Conservation (phyloP, 345 rosid genomes). For the Gossypium arboreum region DNA sequence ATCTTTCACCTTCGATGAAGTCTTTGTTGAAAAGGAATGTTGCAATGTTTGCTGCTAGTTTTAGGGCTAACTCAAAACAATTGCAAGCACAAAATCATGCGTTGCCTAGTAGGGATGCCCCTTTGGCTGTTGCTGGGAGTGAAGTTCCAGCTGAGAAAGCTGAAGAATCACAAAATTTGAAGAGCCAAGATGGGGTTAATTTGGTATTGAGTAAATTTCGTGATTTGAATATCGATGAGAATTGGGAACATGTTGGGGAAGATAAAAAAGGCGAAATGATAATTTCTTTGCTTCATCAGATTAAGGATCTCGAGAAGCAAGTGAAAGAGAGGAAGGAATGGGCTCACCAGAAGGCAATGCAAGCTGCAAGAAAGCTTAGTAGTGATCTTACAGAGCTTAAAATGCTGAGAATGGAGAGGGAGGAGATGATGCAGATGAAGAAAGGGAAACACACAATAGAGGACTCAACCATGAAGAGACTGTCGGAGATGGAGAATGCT, state of each 20-base stretch:
- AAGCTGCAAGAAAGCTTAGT: conserved; percentile 86
- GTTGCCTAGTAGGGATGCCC: conserved; percentile 29
- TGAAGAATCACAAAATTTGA: conserved; percentile 40
- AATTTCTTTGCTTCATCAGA: conserved; percentile 53
- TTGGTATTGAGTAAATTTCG: conserved; percentile 60
- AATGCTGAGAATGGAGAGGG: conserved; percentile 75
- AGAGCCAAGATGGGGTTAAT: conserved; percentile 50
- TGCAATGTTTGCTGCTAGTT: conserved; percentile 84
- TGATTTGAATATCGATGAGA: conserved; percentile 78
- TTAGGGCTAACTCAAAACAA: conserved; percentile 66
- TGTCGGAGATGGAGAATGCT: conserved; percentile 83
- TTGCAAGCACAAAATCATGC: conserved; percentile 41
- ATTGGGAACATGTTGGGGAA: conserved; percentile 48
- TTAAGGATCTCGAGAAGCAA: conserved; percentile 73
- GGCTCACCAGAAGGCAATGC: conserved; percentile 97
- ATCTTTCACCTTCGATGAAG: conserved; percentile 81
- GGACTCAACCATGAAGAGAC: conserved; percentile 70
- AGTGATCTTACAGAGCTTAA: conserved; percentile 80
- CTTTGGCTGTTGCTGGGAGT: conserved; percentile 25
- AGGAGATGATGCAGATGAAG: conserved; percentile 70
- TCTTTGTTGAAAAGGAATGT: conserved; percentile 80
- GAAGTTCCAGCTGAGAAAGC: conserved; percentile 33
- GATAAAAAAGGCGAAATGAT: conserved; percentile 75
- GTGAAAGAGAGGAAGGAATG: conserved; percentile 86
- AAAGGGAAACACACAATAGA: conserved; percentile 82